Percentiles rank a stretch among this genome's conserved stretches.
phyloP scores from a whole-genome alignment of 2,329 filamentous ascomycete genomes.

The Claviceps cyperi region DNA sequence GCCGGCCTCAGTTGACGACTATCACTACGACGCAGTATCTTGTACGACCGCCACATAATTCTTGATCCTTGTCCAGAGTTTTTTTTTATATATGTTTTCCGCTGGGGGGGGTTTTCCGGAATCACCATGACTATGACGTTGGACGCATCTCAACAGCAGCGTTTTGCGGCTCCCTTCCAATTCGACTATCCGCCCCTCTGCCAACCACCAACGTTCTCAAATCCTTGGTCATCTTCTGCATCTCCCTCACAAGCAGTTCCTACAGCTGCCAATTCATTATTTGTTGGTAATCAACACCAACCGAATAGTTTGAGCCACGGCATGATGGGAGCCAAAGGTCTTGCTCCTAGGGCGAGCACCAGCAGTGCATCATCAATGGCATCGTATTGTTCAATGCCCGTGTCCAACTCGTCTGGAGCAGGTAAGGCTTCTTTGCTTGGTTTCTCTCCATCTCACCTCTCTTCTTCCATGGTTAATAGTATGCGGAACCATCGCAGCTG shows the following conservation, averaged over 20 bases:
- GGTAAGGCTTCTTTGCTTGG: constrained; percentile 29
- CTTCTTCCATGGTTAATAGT: not conserved
- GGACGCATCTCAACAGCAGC: constrained; percentile 66
- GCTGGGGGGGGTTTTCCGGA: not conserved
- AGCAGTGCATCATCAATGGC: constrained; percentile 47
- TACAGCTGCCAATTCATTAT: constrained; percentile 45
- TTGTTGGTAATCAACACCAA: constrained; percentile 38
- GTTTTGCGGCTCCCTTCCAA: constrained; percentile 57
- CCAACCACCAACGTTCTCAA: constrained; percentile 64
- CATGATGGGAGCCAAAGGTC: constrained; percentile 32
- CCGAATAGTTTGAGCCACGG: constrained; percentile 34
- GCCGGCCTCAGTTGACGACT: not conserved
- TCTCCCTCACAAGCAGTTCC: constrained; percentile 28
- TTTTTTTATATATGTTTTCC: not conserved
- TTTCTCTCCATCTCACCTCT: not conserved
- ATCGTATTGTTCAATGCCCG: constrained; percentile 57
- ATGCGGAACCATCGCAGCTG: constrained; percentile 37
- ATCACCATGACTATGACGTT: constrained; percentile 85
- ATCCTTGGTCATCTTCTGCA: constrained; percentile 63
- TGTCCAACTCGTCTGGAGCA: constrained; percentile 54
- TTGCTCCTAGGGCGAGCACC: constrained; percentile 40
- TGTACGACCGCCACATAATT: not conserved
- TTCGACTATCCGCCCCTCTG: constrained; percentile 53
- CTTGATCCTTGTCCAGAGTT: too few species aligned
- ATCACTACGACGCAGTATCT: not conserved